A percentile compares a stretch with the other conserved stretches of the same genome.
phyloP scores from a whole-genome alignment of 2,329 filamentous ascomycete genomes.

The Fusarium sp. region DNA sequence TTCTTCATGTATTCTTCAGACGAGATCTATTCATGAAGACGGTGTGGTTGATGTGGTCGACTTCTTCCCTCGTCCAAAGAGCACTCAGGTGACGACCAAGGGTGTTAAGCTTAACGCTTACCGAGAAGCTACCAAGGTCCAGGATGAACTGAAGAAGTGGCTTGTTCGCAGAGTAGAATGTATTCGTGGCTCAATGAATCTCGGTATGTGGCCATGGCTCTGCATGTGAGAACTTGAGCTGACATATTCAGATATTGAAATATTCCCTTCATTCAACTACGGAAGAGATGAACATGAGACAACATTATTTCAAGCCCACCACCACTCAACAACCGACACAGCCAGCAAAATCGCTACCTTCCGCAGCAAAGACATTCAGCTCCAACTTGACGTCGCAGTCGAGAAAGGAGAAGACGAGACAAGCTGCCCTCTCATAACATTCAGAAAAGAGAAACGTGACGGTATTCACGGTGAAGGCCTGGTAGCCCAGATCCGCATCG shows the following conservation, averaged over 20 bases:
- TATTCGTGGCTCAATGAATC: slow-evolving; percentile 72
- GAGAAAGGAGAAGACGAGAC: slow-evolving; percentile 62
- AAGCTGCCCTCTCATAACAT: slow-evolving; percentile 63
- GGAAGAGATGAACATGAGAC: slow-evolving; percentile 72
- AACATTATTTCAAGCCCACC: slow-evolving; percentile 60
- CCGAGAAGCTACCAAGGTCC: slow-evolving; percentile 64
- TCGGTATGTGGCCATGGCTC: slow-evolving; percentile 56
- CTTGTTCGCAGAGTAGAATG: slow-evolving; percentile 78
- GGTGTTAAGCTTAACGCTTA: slow-evolving; percentile 62
- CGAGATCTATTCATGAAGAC: slow-evolving; percentile 80
- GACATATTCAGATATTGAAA: slow-evolving; percentile 67
- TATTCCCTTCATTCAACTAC: slow-evolving; percentile 80
- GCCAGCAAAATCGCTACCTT: slow-evolving; percentile 73
- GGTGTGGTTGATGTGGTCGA: slow-evolving; percentile 79
- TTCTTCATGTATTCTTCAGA: slow-evolving; percentile 79
- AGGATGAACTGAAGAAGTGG: slow-evolving; percentile 76
- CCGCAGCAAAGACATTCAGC: slow-evolving; percentile 65
- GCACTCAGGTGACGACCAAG: slow-evolving; percentile 63
- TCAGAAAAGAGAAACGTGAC: slow-evolving; percentile 64
- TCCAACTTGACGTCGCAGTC: slow-evolving; percentile 76
- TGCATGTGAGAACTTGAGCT: not conserved
- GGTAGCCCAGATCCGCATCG: slow-evolving; percentile 67
- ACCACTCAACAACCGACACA: slow-evolving; percentile 53
- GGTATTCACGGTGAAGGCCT: slow-evolving; percentile 72
- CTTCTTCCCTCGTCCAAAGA: slow-evolving; percentile 79